Base-by-base conservation (phyloP, 352 stramenopile species). In the Phytophthora nicotianae region DNA sequence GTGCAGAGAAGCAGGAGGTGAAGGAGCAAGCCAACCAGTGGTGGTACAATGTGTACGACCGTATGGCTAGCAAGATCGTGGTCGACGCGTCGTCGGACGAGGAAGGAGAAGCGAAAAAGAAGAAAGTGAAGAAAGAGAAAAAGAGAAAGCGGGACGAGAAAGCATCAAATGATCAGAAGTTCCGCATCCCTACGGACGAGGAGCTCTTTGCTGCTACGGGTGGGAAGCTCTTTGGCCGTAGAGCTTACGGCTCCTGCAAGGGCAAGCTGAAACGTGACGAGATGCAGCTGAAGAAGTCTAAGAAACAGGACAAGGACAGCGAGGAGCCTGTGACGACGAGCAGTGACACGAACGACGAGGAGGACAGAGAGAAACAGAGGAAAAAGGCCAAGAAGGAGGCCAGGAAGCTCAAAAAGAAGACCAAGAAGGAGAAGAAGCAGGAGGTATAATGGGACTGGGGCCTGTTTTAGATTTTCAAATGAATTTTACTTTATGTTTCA, bases 201-300 rank as follows among this genome's bases (percentile, higher is more conserved):
- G 95, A 99, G 70, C 83, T 99, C 23, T 99, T 99, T 70, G 77
- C 86, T 41, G 96, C 95, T 2, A 99, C 96, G 0, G 97, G 96
- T 17, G 97, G 97, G 26, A 97, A 97, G 46, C 75, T 98, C 40
- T 98, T 99, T 76, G 96, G 95, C 10, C 98, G 97, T 65, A 74
- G 97, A 59, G 95, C 95, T 3, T 97, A 98, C 56, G 85, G 84
- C 2, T 92, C 83, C 2, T 95, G 90, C 64, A 83, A 78, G 3
- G 91, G 89, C 35, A 97, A 97, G 57, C 62, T 96, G 24, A 90
- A 89, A 65, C 83, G 91, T 10, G 83, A 94, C 41, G 74, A 78
- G 57, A 41, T 91, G 61, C 80, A 86, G 21, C 27, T 88, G 23
- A 74, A 71, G 38, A 72, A 82, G 58, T 55, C 57, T 7, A 70